phyloP scores from a whole-genome alignment of 495 filamentous ascomycete species.

The Xylaria bambusicola region DNA sequence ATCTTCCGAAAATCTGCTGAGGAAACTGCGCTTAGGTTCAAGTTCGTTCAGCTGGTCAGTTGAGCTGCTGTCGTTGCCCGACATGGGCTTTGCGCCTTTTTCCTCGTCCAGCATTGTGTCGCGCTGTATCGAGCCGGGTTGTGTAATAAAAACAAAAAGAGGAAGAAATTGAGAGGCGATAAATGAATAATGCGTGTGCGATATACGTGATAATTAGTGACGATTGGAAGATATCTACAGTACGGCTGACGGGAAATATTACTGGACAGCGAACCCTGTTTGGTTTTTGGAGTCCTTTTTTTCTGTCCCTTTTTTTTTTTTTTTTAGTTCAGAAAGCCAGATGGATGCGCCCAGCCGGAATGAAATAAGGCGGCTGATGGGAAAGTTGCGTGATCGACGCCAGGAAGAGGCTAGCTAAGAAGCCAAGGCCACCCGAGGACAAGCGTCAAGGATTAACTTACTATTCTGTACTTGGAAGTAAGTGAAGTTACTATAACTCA shows the following conservation, averaged over 20 bases:
- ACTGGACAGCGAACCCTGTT: too few relatives aligned
- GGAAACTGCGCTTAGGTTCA: constrained; percentile 29
- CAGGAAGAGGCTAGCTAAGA: not conserved
- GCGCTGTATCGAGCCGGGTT: not conserved
- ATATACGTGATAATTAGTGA: too few relatives aligned
- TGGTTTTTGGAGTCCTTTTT: too few relatives aligned
- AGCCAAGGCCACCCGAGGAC: not conserved
- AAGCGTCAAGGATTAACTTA: not conserved
- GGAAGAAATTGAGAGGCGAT: too few relatives aligned
- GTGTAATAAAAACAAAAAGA: too few relatives aligned
- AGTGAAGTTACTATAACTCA: not conserved
- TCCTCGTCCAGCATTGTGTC: constrained; percentile 27
- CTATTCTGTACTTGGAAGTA: constrained; percentile 2
- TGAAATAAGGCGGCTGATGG: constrained; percentile 15
- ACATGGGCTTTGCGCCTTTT: constrained; percentile 18
- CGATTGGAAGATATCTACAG: too few relatives aligned
- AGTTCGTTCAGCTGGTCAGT: constrained; percentile 2
- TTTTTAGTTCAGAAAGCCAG: not conserved
- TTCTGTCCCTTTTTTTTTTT: not conserved
- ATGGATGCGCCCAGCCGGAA: constrained; percentile 5
- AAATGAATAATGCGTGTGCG: too few relatives aligned
- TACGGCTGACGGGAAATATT: too few relatives aligned
- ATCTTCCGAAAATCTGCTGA: constrained; percentile 33
- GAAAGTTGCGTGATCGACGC: constrained; percentile 15
- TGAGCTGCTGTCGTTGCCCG: constrained; percentile 11